A percentile compares a stretch with the other conserved stretches of the same genome.
These are phyloP conservation scores for Globisporangium spinosum DNA, from an alignment of 352 stramenopile genomes.

Conservation along the genomic window DNA sequence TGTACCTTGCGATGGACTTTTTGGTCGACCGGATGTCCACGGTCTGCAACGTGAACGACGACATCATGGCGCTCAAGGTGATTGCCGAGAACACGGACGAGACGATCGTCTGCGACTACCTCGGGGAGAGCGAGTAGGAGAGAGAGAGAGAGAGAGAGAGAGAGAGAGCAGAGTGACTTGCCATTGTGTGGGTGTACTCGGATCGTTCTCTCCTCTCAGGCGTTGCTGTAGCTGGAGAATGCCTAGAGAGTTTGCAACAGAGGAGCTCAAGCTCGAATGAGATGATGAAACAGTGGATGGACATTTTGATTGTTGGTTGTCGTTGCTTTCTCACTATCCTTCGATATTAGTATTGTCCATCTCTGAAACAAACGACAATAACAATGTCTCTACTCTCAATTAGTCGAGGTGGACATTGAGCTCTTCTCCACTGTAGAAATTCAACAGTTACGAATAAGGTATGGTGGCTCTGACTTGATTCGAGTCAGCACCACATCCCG, in stretches of 20 bases:
- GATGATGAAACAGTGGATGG: neutral
- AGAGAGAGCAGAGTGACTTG: neutral
- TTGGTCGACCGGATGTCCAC: conserved; percentile 62
- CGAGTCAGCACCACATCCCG: neutral
- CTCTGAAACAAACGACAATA: neutral
- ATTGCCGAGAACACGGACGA: conserved; percentile 73
- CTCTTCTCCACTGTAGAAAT: neutral
- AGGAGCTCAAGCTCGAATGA: neutral
- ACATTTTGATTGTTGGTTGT: neutral
- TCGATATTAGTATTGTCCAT: neutral
- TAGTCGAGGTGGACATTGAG: conserved; percentile 3
- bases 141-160: neutral
- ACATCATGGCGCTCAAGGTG: conserved; percentile 74
- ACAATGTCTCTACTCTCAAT: neutral
- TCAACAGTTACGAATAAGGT: neutral
- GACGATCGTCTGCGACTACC: conserved; percentile 51
- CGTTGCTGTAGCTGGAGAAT: neutral
- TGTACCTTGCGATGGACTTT: conserved; percentile 63
- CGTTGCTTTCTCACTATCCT: neutral
- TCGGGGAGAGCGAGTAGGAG: conserved; percentile 37
- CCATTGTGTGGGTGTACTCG: neutral
- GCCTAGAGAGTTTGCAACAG: neutral
- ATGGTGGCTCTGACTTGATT: conserved; percentile 2
- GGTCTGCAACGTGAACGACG: conserved; percentile 76
- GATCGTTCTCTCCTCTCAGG: neutral